Evolutionary conservation across 2,329 filamentous ascomycete species (phyloP), one percentile per base, ranked within the genome.

Genomic region (Aspergillus neoniger): DNA sequence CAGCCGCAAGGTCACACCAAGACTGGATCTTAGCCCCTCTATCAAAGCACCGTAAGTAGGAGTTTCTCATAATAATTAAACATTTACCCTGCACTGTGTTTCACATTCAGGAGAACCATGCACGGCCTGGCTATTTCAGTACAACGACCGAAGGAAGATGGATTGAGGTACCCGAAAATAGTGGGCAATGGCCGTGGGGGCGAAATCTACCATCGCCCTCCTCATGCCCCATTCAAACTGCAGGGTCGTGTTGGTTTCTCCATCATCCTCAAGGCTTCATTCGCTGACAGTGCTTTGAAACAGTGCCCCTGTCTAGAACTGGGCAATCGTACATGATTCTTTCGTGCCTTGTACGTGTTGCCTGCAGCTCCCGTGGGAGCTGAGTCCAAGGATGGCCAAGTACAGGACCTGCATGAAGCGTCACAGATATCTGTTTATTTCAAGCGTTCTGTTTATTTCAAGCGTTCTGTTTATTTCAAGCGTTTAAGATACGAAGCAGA

Each of bases 111-210:
- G 47, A n/a, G 8, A 49, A 15, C 8, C 15, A 49, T 10, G 21
- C 7, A 49, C 19, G 15, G 15, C 25, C 14, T 49, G 23, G 23
- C 47, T 30, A 17, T 19, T 32, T 28, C 5, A 17, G 12, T 23
- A 12, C 41, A 12, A 44, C 41, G 41, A 44, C 41, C 41, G 19
- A 44, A 44, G 25, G 25, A 50, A 17, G 47, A 21, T 50, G 25
- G 15, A 50, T 30, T 10, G 47, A 50, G 23, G 25, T n/a, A 30
- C 25, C 23, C 47, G 44, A 30, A 23, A n/a, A n/a, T 19, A 17
- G 47, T 50, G 47, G 47, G 47, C 23, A 50, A 28, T 50, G 47
- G 25, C 17, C 47, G 47, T 50, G 47, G 47, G 47, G 47, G 47
- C 47, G 47, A 30, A 50, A 50, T 17, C 47, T 15, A 50, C 10